A percentile compares a stretch with the other conserved stretches of the same genome.
phyloP scores from a whole-genome alignment of 345 rosid genomes.

The Populus tremula region DNA sequence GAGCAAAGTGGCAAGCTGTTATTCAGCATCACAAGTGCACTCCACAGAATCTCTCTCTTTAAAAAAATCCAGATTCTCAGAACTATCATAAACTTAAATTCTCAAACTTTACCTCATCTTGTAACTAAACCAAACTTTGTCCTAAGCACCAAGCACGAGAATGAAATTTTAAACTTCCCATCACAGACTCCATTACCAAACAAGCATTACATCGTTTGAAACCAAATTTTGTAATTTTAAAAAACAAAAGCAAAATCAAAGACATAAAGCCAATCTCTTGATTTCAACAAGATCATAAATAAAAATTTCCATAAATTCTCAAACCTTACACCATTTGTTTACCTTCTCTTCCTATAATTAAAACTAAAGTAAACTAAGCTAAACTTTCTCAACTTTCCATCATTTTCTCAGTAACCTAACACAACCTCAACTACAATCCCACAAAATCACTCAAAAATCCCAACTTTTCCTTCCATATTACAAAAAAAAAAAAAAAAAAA shows the following conservation, averaged over 20 bases:
- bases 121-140: neutral
- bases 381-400: neutral
- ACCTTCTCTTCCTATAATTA: neutral
- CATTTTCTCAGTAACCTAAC: neutral
- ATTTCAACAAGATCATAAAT: neutral
- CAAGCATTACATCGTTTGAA: no score
- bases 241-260: neutral
- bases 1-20: neutral
- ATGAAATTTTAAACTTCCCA: no score
- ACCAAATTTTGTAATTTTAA: no score
- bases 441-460: neutral
- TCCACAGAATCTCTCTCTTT: neutral
- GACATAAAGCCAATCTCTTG: no score
- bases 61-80: neutral
- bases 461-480: neutral
- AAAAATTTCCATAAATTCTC: neutral
- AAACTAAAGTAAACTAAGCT: no score
- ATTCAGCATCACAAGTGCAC: neutral
- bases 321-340: neutral
- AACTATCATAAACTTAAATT: neutral
- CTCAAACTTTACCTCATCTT: neutral
- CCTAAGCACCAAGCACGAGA: neutral
- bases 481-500: no score
- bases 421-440: neutral
- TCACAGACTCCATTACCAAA: no score